Conservation (phyloP, 495 filamentous ascomycete species). For the Durotheca rogersii region DNA sequence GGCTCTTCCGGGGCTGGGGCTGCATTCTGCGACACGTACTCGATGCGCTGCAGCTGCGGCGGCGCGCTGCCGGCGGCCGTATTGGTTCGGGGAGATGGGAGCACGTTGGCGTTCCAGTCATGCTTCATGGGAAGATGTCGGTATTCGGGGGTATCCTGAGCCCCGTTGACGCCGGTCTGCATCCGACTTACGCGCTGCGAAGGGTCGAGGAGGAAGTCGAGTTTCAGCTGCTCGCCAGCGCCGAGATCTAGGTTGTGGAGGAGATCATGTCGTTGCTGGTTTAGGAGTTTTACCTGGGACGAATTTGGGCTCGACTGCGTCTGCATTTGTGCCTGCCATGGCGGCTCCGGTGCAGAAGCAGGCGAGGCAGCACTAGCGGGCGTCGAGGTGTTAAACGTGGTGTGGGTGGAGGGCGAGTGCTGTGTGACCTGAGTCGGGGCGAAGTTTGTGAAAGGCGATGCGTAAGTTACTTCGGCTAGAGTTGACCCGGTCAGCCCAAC, state of each 20-base stretch:
- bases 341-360: slow-evolving; percentile 27
- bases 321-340: slow-evolving; percentile 34
- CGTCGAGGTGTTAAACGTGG: slow-evolving; percentile 36
- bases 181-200: slow-evolving; percentile 38
- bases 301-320: slow-evolving; percentile 18
- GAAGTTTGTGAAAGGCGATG: slow-evolving; percentile 24
- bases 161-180: slow-evolving; percentile 39
- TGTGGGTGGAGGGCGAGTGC: slow-evolving; percentile 24
- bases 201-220: slow-evolving; percentile 66
- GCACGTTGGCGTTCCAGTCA: slow-evolving; percentile 45
- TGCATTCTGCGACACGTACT: slow-evolving; percentile 15
- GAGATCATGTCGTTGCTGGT: slow-evolving; percentile 57
- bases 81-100: neutral
- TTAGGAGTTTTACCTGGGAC: slow-evolving; percentile 33
- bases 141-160: slow-evolving; percentile 39
- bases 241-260: slow-evolving; percentile 60
- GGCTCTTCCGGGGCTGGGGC: neutral
- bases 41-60: slow-evolving; percentile 10
- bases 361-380: slow-evolving; percentile 43
- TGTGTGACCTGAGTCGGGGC: slow-evolving; percentile 17
- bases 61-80: neutral
- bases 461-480: slow-evolving; percentile 21
- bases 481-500: slow-evolving; percentile 6
- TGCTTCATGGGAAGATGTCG: slow-evolving; percentile 45
- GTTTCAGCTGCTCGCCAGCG: slow-evolving; percentile 58